These are phyloP conservation scores for Trametes sp. DNA, from an alignment of 1,284 basidiomycete species.

Conservation along the genomic window DNA sequence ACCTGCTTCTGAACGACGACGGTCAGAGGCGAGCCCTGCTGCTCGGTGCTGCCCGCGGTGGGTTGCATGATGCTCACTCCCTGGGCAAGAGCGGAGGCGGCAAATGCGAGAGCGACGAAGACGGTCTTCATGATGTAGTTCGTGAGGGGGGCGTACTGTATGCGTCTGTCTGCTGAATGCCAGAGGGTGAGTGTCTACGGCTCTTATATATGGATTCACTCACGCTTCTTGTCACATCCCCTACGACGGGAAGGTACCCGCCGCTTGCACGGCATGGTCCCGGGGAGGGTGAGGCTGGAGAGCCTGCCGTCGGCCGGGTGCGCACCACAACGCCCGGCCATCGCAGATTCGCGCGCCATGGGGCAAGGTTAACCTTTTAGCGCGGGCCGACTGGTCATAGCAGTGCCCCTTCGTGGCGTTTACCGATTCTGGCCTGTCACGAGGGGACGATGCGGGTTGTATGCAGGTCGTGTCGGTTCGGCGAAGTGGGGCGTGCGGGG, in stretches of 20 bases:
- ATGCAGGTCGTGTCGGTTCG: not conserved
- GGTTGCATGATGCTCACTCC: slow-evolving; percentile 46
- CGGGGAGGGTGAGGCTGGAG: not conserved
- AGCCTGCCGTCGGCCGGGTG: not conserved
- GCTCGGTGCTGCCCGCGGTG: slow-evolving; percentile 37
- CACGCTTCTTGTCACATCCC: not conserved
- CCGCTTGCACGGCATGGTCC: not conserved
- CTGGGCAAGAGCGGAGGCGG: slow-evolving; percentile 45
- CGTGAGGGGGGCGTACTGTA: not conserved
- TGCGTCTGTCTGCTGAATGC: not conserved
- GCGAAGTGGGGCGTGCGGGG: not conserved
- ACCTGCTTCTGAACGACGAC: slow-evolving; percentile 53
- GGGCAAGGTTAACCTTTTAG: not conserved
- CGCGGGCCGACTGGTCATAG: not conserved
- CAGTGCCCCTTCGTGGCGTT: not conserved
- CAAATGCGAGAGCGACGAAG: slow-evolving; percentile 29
- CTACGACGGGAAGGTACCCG: not conserved
- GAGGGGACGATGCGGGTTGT: not conserved
- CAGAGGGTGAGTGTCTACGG: no score
- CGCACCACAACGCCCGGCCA: not conserved
- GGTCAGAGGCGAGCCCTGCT: slow-evolving; percentile 42
- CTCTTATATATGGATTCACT: no score
- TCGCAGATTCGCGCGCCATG: not conserved
- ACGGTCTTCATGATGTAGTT: slow-evolving; percentile 26
- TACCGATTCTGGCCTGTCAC: not conserved